Conservation (phyloP, 306 rosid species). For the Corylus americana region DNA sequence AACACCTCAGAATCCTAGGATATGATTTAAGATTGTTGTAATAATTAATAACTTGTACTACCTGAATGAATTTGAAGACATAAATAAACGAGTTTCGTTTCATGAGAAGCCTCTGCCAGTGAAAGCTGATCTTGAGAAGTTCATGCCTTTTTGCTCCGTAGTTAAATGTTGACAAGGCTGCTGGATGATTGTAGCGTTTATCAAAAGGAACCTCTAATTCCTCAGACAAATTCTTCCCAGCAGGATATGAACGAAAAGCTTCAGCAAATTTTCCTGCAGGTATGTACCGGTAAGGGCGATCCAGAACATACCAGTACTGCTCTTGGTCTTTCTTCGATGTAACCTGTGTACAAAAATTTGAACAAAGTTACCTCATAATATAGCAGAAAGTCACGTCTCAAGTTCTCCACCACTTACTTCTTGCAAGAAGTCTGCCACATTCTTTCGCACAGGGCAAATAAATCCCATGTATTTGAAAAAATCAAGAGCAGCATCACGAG, state of each 20-base stretch:
- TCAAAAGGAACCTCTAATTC: slow-evolving; percentile 74
- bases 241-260: slow-evolving; percentile 64
- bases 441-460: slow-evolving; percentile 84
- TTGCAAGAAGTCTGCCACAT: slow-evolving; percentile 96
- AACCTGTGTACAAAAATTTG: slow-evolving; percentile 56
- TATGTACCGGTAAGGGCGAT: slow-evolving; percentile 75
- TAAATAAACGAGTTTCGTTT: slow-evolving; percentile 93
- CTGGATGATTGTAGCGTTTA: slow-evolving; percentile 84
- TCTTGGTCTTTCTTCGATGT: slow-evolving; percentile 95
- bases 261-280: slow-evolving; percentile 80
- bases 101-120: slow-evolving; percentile 88
- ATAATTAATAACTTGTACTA: slow-evolving; percentile 22
- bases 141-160: slow-evolving; percentile 67
- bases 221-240: slow-evolving; percentile 69
- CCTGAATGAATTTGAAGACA: slow-evolving; percentile 95
- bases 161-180: slow-evolving; percentile 76
- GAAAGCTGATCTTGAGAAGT: slow-evolving; percentile 76
- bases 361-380: slow-evolving; percentile 19
- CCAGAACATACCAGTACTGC: slow-evolving; percentile 86
- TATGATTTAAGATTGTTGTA: neutral
- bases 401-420: slow-evolving; percentile 64
- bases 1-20: neutral
- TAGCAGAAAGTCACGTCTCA: slow-evolving; percentile 19
- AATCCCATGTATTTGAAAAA: slow-evolving; percentile 89
- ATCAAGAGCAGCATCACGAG: slow-evolving; percentile 71